Base-by-base conservation (phyloP, 768 basidiomycete genomes). In the Suillus weaverae region DNA sequence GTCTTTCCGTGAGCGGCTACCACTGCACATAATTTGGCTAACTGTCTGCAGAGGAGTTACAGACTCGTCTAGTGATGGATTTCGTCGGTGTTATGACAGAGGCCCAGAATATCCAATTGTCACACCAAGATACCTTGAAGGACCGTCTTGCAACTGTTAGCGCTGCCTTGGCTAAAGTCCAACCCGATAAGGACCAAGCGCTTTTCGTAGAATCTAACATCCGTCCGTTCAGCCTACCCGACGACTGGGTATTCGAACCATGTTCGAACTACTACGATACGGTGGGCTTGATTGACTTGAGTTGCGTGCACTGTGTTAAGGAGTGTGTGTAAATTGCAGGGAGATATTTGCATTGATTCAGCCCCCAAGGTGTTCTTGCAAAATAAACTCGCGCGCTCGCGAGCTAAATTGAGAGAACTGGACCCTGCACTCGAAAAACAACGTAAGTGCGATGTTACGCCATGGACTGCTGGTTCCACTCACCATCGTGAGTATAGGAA, bases 341-440 rank as follows among this genome's bases (percentile, higher is more conserved):
- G 66, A 46, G 84, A 81, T 7, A 84, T 93, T 75, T 88, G 79
- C 70, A 74, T 88, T 14, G 93, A 94, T 41, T 77, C 84, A 26
- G 84, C 83, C 9, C 88, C 93, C 0, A 94, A 91, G 74, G 81
- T 92, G 2, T 86, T 91, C 72, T 79, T 95, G 26, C 93, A 95
- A 78, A 95, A 95, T 73, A 90, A 88, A 67, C 81, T 94, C 32
- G 77, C 78, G 60, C 83, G 81, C 63, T 85, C 84, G 63, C 82
- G 85, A 62, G 78, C 74, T 39, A 92, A 90, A 77, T 71, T 91
- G n/a, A 71, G 79, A 60, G 92, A 94, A 67, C 73, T 91, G 9
- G 74, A 70, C n/a, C 81, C 86, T 5, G 69, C 88, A 16, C 78
- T 91, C 7, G 75, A 81, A n/a, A 69, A 81, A 8, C 91, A 91